These are phyloP conservation scores for Amanita exitialis DNA, from an alignment of 768 basidiomycete species.

Conservation along the genomic window DNA sequence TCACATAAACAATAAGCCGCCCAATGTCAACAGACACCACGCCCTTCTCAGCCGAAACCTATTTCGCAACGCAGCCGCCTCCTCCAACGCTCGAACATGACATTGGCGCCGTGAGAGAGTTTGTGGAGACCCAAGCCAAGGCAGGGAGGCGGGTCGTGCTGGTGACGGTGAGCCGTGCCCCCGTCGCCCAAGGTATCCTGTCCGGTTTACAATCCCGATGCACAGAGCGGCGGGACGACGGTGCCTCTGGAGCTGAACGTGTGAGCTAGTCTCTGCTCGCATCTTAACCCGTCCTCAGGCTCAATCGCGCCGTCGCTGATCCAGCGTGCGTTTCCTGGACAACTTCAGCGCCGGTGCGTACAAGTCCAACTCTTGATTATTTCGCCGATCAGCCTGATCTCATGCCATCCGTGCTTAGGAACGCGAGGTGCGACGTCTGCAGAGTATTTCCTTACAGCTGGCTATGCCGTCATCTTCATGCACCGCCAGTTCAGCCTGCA, in stretches of 20 bases:
- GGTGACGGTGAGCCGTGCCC: conserved; percentile 68
- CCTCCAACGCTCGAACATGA: conserved; percentile 67
- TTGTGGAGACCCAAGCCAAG: conserved; percentile 57
- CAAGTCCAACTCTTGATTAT: conserved; percentile 2
- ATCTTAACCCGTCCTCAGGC: neutral
- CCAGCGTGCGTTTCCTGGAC: conserved; percentile 93
- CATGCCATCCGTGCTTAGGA: conserved; percentile 32
- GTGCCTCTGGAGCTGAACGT: conserved; percentile 98
- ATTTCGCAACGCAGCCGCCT: conserved; percentile 81
- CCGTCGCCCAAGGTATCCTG: neutral
- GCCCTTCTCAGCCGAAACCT: conserved; percentile 77
- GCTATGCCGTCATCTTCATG: conserved; percentile 98
- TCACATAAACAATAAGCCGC: no score
- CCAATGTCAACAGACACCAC: conserved; percentile 9
- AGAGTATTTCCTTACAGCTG: conserved; percentile 90
- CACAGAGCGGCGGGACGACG: conserved; percentile 93
- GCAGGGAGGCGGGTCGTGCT: conserved; percentile 74
- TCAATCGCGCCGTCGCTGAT: conserved; percentile 6
- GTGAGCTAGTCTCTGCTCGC: conserved; percentile 44
- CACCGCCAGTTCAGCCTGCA: conserved; percentile 96
- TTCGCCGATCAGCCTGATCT: conserved; percentile 2
- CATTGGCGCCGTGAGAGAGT: conserved; percentile 51
- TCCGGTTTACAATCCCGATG: neutral
- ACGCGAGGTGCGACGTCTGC: conserved; percentile 97
- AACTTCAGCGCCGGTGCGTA: conserved; percentile 92